phyloP scores from a whole-genome alignment of 257 asterid species.

The Scutellaria galericulata region DNA sequence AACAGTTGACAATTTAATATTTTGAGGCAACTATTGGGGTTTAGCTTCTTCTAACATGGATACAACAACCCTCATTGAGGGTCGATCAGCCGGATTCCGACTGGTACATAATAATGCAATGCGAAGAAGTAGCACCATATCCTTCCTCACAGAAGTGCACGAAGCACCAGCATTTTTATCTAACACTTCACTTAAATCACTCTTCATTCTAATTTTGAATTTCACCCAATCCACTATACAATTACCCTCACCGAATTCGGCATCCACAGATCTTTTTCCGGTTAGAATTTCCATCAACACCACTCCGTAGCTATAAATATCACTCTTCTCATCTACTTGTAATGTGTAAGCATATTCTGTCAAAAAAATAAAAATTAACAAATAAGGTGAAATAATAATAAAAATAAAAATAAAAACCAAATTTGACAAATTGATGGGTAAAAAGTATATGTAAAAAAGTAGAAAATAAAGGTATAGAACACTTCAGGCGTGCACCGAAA shows the following conservation, averaged over 20 bases:
- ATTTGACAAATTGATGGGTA: conserved; percentile 48
- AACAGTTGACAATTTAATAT: too few relatives aligned
- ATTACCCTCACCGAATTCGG: conserved; percentile 91
- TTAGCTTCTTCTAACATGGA: conserved; percentile 84
- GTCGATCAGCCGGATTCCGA: conserved; percentile 82
- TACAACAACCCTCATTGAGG: conserved; percentile 90
- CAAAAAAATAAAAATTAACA: background rate
- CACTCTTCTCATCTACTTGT: conserved; percentile 97
- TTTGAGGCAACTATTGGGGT: conserved; percentile 54
- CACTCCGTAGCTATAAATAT: conserved; percentile 90
- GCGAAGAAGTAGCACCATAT: conserved; percentile 77
- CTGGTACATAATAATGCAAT: conserved; percentile 88
- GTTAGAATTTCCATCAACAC: conserved; percentile 80
- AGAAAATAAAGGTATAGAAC: conserved; percentile 41
- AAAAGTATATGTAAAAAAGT: conserved; percentile 44
- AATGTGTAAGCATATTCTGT: conserved; percentile 90
- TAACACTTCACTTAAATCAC: conserved; percentile 42
- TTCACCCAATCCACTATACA: conserved; percentile 85
- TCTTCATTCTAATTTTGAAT: conserved; percentile 52
- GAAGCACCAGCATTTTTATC: conserved; percentile 77
- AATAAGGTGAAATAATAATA: conserved; percentile 25
- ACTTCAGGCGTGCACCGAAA: conserved; percentile 55
- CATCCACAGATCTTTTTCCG: conserved; percentile 74
- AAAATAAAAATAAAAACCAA: conserved; percentile 27
- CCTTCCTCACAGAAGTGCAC: conserved; percentile 72